Evolutionary conservation across 2,329 filamentous ascomycete genomes (phyloP).

Genomic region (Microthyrium microscopicum): DNA sequence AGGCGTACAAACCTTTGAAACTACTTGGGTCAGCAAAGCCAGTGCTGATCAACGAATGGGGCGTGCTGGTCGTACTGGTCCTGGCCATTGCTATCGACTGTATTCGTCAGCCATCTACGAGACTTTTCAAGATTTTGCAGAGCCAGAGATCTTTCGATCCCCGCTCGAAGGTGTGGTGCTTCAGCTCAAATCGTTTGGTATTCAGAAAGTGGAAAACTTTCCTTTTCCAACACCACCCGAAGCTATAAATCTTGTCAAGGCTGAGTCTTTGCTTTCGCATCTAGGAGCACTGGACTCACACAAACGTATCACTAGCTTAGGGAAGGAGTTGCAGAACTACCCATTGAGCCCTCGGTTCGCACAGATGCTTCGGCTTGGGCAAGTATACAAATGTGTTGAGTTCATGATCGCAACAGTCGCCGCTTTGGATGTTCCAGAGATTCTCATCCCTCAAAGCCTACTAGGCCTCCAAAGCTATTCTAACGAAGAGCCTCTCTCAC

Average conservation of each 20-base stretch:
- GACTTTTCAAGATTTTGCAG: conserved; percentile 67
- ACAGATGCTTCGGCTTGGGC: conserved; percentile 78
- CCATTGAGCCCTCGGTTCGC: conserved; percentile 81
- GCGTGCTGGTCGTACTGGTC: conserved; percentile 86
- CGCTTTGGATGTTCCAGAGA: conserved; percentile 69
- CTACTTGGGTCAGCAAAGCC: conserved; percentile 95
- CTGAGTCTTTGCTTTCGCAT: conserved; percentile 74
- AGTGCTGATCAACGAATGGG: conserved; percentile 83
- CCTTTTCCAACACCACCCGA: conserved; percentile 89
- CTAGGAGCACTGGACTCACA: conserved; percentile 59
- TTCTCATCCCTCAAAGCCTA: conserved; percentile 73
- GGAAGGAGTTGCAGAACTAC: conserved; percentile 71
- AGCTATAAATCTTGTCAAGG: conserved; percentile 55
- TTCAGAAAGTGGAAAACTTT: conserved; percentile 81
- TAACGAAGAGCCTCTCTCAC: conserved; percentile 28
- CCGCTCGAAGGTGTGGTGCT: conserved; percentile 81
- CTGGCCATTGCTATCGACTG: conserved; percentile 86
- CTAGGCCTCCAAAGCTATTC: conserved; percentile 42
- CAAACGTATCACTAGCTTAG: conserved; percentile 63
- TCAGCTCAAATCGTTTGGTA: conserved; percentile 86
- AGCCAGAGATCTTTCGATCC: conserved; percentile 78
- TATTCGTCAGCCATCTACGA: conserved; percentile 93
- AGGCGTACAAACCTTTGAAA: conserved; percentile 87
- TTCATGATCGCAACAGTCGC: conserved; percentile 83
- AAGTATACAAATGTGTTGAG: conserved; percentile 63